These are phyloP conservation scores for Pilatotrama ljubarskyi DNA, from an alignment of 768 basidiomycete genomes.

Conservation along the genomic window DNA sequence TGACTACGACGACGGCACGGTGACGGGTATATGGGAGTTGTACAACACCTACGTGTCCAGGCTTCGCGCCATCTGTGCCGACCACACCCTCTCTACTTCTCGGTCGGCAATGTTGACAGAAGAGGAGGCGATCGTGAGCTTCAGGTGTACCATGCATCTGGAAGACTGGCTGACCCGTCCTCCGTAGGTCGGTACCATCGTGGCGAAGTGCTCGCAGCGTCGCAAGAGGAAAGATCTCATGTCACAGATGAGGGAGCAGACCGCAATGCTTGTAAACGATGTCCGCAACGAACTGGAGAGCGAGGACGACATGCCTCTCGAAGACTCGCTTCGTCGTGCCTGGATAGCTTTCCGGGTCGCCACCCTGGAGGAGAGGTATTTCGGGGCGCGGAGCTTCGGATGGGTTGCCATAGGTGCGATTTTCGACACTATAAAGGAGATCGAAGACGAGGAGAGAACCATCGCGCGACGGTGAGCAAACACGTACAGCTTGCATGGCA, in stretches of 20 bases:
- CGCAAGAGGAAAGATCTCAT: conserved; percentile 54
- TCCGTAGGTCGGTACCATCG: conserved; percentile 55
- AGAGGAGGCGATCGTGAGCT: conserved; percentile 51
- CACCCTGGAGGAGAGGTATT: conserved; percentile 35
- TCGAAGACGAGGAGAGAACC: conserved; percentile 39
- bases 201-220: conserved; percentile 60
- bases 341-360: conserved; percentile 61
- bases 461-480: not conserved
- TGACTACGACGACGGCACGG: not conserved
- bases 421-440: conserved; percentile 50
- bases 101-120: conserved; percentile 50
- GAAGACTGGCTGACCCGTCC: not conserved
- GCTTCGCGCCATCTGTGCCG: conserved; percentile 48
- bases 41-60: conserved; percentile 44
- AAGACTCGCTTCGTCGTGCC: conserved; percentile 45
- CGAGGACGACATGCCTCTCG: conserved; percentile 41
- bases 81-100: conserved; percentile 47
- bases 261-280: conserved; percentile 49
- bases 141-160: no score
- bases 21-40: conserved; percentile 21
- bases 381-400: conserved; percentile 62
- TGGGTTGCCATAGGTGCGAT: conserved; percentile 60
- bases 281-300: conserved; percentile 53
- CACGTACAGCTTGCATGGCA: not conserved
- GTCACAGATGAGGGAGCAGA: conserved; percentile 55